Evolutionary conservation across 2,329 filamentous ascomycete genomes (phyloP).

Genomic region (Epichloe sp.): DNA sequence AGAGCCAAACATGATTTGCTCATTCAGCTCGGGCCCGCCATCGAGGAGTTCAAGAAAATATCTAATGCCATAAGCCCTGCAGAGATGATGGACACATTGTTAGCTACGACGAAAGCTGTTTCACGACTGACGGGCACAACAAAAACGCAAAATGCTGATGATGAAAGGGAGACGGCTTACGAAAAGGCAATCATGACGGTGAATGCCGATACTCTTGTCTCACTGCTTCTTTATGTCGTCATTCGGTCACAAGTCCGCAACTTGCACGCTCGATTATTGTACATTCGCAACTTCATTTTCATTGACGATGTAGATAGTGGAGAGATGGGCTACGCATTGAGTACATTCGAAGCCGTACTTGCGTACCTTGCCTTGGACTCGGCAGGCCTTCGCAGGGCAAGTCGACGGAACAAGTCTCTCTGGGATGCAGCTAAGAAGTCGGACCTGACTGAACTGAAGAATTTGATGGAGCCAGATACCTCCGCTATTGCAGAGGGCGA

Average conservation of each 20-base stretch:
- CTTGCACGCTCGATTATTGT: slow-evolving; percentile 77
- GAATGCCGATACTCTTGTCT: slow-evolving; percentile 86
- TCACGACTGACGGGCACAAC: slow-evolving; percentile 51
- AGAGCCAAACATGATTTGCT: slow-evolving; percentile 72
- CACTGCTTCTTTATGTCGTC: slow-evolving; percentile 78
- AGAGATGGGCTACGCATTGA: slow-evolving; percentile 90
- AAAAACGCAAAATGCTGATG: slow-evolving; percentile 22
- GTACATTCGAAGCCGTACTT: slow-evolving; percentile 88
- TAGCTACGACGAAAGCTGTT: slow-evolving; percentile 72
- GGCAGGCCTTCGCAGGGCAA: slow-evolving; percentile 67
- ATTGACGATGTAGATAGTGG: slow-evolving; percentile 95
- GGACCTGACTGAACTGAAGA: slow-evolving; percentile 59
- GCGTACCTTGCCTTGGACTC: slow-evolving; percentile 79
- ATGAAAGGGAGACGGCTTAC: slow-evolving; percentile 17
- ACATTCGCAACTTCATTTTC: slow-evolving; percentile 95
- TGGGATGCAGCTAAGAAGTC: slow-evolving; percentile 82
- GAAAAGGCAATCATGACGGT: slow-evolving; percentile 47
- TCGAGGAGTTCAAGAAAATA: slow-evolving; percentile 85
- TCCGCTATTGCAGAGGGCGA: slow-evolving; percentile 34
- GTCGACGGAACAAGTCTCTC: slow-evolving; percentile 68
- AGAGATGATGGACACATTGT: slow-evolving; percentile 72
- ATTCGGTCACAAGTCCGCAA: slow-evolving; percentile 82
- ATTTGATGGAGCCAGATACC: slow-evolving; percentile 62
- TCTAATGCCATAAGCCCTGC: slow-evolving; percentile 64
- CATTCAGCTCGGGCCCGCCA: slow-evolving; percentile 59